These are phyloP conservation scores for Immersiporthe knoxdaviesiana DNA, from an alignment of 2,329 filamentous ascomycete species.

Conservation along the genomic window DNA sequence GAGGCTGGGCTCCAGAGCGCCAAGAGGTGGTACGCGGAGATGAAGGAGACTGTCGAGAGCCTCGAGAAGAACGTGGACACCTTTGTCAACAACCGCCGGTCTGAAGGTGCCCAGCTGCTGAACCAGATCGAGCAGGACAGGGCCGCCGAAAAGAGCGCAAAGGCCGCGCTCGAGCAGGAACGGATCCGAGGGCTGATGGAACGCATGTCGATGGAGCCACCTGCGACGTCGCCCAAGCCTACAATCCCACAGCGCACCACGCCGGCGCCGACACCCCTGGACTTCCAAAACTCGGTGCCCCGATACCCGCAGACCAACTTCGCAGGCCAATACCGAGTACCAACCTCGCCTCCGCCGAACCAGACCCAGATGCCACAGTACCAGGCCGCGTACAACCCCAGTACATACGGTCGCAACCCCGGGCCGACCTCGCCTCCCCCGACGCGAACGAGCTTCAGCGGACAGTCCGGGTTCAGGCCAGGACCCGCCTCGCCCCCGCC, in stretches of 20 bases:
- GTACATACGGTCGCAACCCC: conserved; percentile 60
- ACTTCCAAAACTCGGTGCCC: conserved; percentile 44
- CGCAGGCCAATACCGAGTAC: conserved; percentile 61
- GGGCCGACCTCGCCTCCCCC: conserved; percentile 53
- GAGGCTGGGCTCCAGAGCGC: conserved; percentile 84
- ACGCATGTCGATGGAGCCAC: conserved; percentile 84
- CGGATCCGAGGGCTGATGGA: conserved; percentile 90
- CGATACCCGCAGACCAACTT: conserved; percentile 58
- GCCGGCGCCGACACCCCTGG: conserved; percentile 42
- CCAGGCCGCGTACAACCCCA: conserved; percentile 58
- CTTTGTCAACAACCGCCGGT: conserved; percentile 91
- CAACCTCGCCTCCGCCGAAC: conserved; percentile 58
- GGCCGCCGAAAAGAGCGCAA: conserved; percentile 59
- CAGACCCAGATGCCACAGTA: conserved; percentile 48
- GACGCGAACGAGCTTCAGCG: conserved; percentile 42
- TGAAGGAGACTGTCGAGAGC: conserved; percentile 92
- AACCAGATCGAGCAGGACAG: conserved; percentile 84
- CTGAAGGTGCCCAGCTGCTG: conserved; percentile 88
- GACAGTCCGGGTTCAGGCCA: conserved; percentile 37
- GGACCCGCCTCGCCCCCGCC: conserved; percentile 59
- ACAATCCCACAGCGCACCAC: conserved; percentile 41
- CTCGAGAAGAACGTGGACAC: conserved; percentile 94
- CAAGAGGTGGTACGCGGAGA: conserved; percentile 92
- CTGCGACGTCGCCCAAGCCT: conserved; percentile 46
- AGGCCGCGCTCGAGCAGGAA: conserved; percentile 83